These are phyloP conservation scores for Debaryomyces singareniensis DNA, from an alignment of 1,139 yeast genomes.

Conservation along the genomic window DNA sequence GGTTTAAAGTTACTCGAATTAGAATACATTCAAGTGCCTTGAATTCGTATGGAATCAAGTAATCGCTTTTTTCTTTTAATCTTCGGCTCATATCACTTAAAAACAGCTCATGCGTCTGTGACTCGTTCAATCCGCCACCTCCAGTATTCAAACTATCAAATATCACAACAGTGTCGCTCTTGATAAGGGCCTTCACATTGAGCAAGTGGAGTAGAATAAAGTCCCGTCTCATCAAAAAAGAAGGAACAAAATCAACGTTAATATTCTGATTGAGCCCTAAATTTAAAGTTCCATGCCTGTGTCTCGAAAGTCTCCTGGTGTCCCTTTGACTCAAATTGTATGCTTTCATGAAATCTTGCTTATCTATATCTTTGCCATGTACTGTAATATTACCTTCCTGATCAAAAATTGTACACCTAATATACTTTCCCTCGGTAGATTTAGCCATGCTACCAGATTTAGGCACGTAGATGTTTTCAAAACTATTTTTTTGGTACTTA, in stretches of 20 bases:
- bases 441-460: neutral
- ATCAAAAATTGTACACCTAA: constrained; percentile 56
- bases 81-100: constrained; percentile 26
- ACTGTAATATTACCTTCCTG: constrained; percentile 28
- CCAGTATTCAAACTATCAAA: constrained; percentile 25
- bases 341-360: constrained; percentile 29
- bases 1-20: constrained; percentile 31
- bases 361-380: constrained; percentile 34
- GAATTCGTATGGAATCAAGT: constrained; percentile 37
- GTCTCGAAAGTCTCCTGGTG: constrained; percentile 32
- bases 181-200: constrained; percentile 38
- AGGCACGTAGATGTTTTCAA: too few species aligned
- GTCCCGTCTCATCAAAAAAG: constrained; percentile 30
- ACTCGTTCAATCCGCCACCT: constrained; percentile 25
- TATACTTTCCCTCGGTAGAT: constrained; percentile 8
- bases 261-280: constrained; percentile 9
- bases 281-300: constrained; percentile 9
- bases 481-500: too few species aligned
- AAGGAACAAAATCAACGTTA: constrained; percentile 38
- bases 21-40: constrained; percentile 39
- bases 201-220: constrained; percentile 34
- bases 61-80: constrained; percentile 17
- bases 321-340: constrained; percentile 36
- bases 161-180: constrained; percentile 31
- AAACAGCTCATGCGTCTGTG: constrained; percentile 30